A percentile compares a stretch with the other conserved stretches of the same genome.
These are phyloP conservation scores for Nakaseomyces kungkrabaensis DNA, from an alignment of 1,139 yeast genomes.

Conservation along the genomic window DNA sequence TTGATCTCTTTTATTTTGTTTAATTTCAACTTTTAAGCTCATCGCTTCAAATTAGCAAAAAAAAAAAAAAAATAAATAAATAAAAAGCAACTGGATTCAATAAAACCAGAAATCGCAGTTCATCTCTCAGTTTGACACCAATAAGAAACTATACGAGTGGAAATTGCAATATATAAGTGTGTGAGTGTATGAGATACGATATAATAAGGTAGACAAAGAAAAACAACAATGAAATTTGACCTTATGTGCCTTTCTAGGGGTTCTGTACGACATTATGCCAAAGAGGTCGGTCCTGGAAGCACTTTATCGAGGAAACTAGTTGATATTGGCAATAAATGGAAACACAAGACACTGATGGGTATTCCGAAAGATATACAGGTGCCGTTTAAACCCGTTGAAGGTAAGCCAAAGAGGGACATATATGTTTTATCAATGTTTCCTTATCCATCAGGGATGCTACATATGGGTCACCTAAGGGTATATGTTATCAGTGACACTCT, in stretches of 20 bases:
- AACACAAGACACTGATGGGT: conserved; percentile 17
- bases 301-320: conserved; percentile 7
- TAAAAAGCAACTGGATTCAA: no score
- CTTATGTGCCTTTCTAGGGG: neutral
- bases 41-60: neutral
- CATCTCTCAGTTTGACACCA: no score
- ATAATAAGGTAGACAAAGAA: no score
- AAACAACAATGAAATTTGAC: neutral
- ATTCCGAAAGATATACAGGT: conserved; percentile 3
- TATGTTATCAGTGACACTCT: conserved; percentile 83
- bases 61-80: no score
- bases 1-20: neutral
- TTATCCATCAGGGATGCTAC: conserved; percentile 86
- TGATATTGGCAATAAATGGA: conserved; percentile 24
- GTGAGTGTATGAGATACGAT: no score
- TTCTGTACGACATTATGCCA: neutral
- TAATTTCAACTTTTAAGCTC: neutral
- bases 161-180: no score
- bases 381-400: conserved; percentile 3
- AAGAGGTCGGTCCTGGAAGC: neutral
- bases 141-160: no score
- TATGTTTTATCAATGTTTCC: conserved; percentile 88
- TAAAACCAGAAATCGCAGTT: no score
- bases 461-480: conserved; percentile 88
- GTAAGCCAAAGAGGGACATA: conserved; percentile 7